A percentile compares a stretch with the other conserved stretches of the same genome.
These are phyloP conservation scores for Nigrospora oryzae DNA, from an alignment of 2,329 filamentous ascomycete genomes.

Conservation along the genomic window DNA sequence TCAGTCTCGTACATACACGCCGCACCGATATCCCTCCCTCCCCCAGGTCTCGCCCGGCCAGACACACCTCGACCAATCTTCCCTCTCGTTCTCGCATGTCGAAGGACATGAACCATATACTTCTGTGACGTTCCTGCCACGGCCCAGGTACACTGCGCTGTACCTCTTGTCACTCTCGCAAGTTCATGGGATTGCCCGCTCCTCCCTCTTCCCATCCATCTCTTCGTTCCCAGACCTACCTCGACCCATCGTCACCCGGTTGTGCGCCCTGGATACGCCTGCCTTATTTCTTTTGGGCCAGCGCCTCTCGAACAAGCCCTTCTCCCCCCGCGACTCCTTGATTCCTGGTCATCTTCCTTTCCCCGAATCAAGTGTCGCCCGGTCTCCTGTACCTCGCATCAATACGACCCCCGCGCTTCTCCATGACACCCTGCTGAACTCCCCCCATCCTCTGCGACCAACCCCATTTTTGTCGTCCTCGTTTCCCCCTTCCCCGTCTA, in stretches of 20 bases:
- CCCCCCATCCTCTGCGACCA: no score
- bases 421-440: no score
- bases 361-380: no score
- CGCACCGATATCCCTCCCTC: neutral
- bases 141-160: constrained; percentile 18
- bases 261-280: no score
- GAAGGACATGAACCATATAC: constrained; percentile 20
- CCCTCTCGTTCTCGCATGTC: constrained; percentile 14
- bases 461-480: no score
- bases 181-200: constrained; percentile 20
- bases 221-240: constrained; percentile 8
- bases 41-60: constrained; percentile 5
- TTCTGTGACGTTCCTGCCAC: constrained; percentile 25
- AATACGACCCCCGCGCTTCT: no score
- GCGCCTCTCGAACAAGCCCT: no score
- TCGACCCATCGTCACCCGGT: no score
- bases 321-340: no score
- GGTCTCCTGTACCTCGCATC: no score
- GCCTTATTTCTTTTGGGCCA: constrained; percentile 5
- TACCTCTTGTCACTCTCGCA: constrained; percentile 15
- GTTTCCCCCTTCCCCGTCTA: neutral
- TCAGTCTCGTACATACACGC: neutral
- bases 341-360: no score
- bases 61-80: constrained; percentile 17
- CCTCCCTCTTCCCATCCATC: constrained; percentile 1